Evolutionary conservation across 768 basidiomycete genomes (phyloP).

Genomic region (Multifurca ochricompacta): DNA sequence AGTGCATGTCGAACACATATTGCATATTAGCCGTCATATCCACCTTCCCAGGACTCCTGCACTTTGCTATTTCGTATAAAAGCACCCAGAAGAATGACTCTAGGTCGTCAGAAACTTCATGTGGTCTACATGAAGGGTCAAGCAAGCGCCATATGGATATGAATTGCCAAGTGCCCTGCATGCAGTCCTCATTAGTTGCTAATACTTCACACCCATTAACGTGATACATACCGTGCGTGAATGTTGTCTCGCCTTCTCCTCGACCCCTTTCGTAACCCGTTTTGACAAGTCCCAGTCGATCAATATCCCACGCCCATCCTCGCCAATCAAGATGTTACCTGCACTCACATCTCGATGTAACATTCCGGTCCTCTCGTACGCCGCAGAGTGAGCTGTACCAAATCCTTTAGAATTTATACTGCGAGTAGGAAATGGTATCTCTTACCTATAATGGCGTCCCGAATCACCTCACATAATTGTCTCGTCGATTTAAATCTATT

Average conservation of each 20-base stretch:
- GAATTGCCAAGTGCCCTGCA: slow-evolving; percentile 21
- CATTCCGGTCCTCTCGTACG: background rate
- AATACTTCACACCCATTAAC: background rate
- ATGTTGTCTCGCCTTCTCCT: background rate
- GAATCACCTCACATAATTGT: slow-evolving; percentile 1
- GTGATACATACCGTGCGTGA: background rate
- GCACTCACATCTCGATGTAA: slow-evolving; percentile 8
- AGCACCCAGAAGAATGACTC: slow-evolving; percentile 20
- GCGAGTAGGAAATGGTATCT: background rate
- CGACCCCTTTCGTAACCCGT: background rate
- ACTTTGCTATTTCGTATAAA: background rate
- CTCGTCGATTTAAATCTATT: background rate
- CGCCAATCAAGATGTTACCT: background rate
- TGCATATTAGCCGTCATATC: background rate
- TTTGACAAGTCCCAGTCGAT: slow-evolving; percentile 5
- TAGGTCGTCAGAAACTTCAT: slow-evolving; percentile 16
- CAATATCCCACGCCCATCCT: background rate
- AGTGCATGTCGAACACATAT: no score
- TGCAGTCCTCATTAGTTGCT: background rate
- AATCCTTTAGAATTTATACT: background rate
- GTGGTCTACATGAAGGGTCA: background rate
- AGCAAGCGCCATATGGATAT: background rate
- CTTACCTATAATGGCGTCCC: background rate
- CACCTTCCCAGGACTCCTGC: background rate
- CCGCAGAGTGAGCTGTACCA: background rate